Base-by-base conservation (phyloP, 2,329 filamentous ascomycete genomes). In the Colletotrichum kahawae region DNA sequence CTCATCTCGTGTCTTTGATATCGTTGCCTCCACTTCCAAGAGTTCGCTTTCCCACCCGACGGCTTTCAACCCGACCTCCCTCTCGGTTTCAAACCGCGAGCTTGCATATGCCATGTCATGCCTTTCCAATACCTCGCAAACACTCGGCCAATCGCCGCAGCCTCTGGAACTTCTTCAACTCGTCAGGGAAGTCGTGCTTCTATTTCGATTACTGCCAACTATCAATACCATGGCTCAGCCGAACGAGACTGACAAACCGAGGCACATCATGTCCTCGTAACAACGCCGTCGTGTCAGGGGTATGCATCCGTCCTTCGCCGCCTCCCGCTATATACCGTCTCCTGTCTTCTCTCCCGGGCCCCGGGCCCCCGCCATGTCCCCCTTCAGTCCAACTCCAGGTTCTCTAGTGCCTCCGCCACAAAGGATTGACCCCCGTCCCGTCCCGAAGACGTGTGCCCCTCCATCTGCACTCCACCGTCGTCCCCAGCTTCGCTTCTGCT, bases 401-500 rank as follows among this genome's bases (percentile, higher is more conserved):
- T 70, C 64, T 77, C 77, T 65, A 81, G 54, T 31, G 71, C 78
- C 48, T 78, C 76, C 27, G 74, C 71, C 29, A 81, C 77, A 51
- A 80, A 81, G 31, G 54, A 56, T 24, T 70, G 38, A 24, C 68
- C 75, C 31, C 33, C 63, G 56, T 67, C 73, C 60, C 48, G 64
- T 69, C 66, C 69, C 64, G 71, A 62, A 59, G 63, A 43, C 48
- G 51, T n/a, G 65, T 67, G 51, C 54, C 57, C 48, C 57, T 75
- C 65, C 21, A 65, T 24, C 24, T 38, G 71, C 31, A 66, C 68
- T 51, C 64, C 70, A 38, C 64, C 80, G 9, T 84, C 83, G 38
- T 85, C 86, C 43, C 84, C 87, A 14, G 78, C 79, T 60, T 86
- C 84, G 75, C 84, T 87, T 60, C 81, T 83, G 74, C 81, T 83